A percentile compares a stretch with the other conserved stretches of the same genome.
These are phyloP conservation scores for Hyphodiscus hymeniophilus DNA, from an alignment of 495 filamentous ascomycete genomes.

Conservation along the genomic window DNA sequence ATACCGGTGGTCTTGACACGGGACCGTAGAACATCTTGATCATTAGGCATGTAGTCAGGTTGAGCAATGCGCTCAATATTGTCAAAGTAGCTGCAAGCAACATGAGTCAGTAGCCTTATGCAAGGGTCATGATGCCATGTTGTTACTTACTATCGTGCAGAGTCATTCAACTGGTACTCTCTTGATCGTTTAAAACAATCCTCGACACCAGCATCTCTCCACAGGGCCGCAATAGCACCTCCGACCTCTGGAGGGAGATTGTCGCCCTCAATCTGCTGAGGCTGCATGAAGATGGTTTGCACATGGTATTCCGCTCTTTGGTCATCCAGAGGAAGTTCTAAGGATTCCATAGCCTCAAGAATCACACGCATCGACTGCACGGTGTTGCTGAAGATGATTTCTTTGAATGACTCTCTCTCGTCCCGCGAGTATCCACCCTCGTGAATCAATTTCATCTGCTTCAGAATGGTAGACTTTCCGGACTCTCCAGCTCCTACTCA, in stretches of 20 bases:
- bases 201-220: slow-evolving; percentile 93
- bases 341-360: slow-evolving; percentile 89
- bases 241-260: slow-evolving; percentile 91
- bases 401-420: slow-evolving; percentile 80
- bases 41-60: slow-evolving; percentile 90
- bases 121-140: slow-evolving; percentile 1
- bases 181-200: slow-evolving; percentile 89
- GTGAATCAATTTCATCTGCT: slow-evolving; percentile 96
- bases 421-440: slow-evolving; percentile 73
- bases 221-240: slow-evolving; percentile 83
- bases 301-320: slow-evolving; percentile 85
- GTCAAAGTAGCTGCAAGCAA: slow-evolving; percentile 76
- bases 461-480: slow-evolving; percentile 97
- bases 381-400: slow-evolving; percentile 98
- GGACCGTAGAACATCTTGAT: slow-evolving; percentile 94
- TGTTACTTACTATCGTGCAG: slow-evolving; percentile 83
- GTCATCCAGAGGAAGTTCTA: slow-evolving; percentile 84
- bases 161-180: slow-evolving; percentile 98
- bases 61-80: slow-evolving; percentile 87
- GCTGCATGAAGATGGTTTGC: slow-evolving; percentile 94
- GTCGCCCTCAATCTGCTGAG: slow-evolving; percentile 91
- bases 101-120: slow-evolving; percentile 26
- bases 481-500: slow-evolving; percentile 92
- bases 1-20: slow-evolving; percentile 99
- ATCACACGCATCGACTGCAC: slow-evolving; percentile 96